Evolutionary conservation across 2,329 filamentous ascomycete genomes (phyloP).

Genomic region (Fusarium sp.): DNA sequence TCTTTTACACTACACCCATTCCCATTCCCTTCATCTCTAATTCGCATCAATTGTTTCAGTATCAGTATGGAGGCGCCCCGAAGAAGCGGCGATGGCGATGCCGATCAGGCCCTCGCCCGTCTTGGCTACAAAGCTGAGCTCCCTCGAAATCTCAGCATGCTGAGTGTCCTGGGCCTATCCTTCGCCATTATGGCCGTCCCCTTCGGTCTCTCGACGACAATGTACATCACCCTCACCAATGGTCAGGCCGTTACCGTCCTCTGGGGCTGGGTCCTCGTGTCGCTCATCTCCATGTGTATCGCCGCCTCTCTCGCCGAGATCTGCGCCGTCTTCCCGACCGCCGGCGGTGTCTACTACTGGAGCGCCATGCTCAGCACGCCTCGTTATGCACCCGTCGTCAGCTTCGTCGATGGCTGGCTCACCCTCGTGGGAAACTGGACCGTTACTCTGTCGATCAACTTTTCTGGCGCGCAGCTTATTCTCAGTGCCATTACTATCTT

Average conservation of each 20-base stretch:
- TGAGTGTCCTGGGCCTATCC: conserved; percentile 61
- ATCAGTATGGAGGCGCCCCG: conserved; percentile 26
- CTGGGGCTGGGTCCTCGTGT: conserved; percentile 74
- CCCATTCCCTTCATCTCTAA: neutral
- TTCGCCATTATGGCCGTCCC: conserved; percentile 64
- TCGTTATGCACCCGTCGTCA: conserved; percentile 70
- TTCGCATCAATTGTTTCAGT: neutral
- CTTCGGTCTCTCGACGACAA: conserved; percentile 61
- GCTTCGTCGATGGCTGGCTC: conserved; percentile 80
- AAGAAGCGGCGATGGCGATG: conserved; percentile 40
- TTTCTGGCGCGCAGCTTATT: conserved; percentile 76
- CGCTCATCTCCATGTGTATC: conserved; percentile 77
- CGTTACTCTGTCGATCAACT: conserved; percentile 76
- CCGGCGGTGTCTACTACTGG: conserved; percentile 78
- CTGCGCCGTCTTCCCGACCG: conserved; percentile 71
- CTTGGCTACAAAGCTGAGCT: conserved; percentile 63
- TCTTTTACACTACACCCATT: neutral
- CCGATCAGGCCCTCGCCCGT: conserved; percentile 58
- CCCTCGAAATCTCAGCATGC: conserved; percentile 61
- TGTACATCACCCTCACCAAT: conserved; percentile 69
- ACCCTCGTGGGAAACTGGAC: conserved; percentile 79
- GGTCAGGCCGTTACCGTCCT: conserved; percentile 79
- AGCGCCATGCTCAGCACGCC: conserved; percentile 73
- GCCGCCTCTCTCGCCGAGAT: conserved; percentile 79
- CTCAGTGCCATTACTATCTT: conserved; percentile 75